Percentiles rank a stretch among this genome's conserved stretches.
Conservation (phyloP, 345 rosid species). For the Eucalyptus sp. region DNA sequence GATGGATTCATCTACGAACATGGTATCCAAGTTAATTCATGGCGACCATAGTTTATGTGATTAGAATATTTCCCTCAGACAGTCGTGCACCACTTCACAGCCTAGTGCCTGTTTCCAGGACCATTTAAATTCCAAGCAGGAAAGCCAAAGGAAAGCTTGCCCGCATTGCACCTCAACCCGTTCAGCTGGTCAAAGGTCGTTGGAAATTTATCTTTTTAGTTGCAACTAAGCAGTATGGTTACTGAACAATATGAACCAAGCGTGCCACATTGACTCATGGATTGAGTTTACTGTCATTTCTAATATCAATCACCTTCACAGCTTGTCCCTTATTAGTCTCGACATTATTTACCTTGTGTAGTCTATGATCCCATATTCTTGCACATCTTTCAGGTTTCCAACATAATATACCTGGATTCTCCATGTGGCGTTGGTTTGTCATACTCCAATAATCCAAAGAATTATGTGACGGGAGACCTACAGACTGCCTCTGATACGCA, state of each 20-base stretch:
- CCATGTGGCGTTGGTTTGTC: constrained; percentile 52
- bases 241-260: background rate
- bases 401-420: constrained; percentile 39
- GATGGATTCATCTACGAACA: constrained; percentile 20
- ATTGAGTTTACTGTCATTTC: background rate
- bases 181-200: constrained; percentile 17
- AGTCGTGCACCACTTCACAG: background rate
- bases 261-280: background rate
- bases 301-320: background rate
- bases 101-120: background rate
- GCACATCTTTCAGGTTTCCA: constrained; percentile 28
- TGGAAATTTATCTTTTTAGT: background rate
- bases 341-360: background rate
- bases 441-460: constrained; percentile 13
- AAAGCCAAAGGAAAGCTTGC: constrained; percentile 1
- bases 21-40: background rate
- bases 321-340: background rate
- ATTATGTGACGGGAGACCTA: constrained; percentile 20
- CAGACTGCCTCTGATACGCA: constrained; percentile 37
- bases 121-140: constrained; percentile 13
- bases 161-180: constrained; percentile 5
- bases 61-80: background rate
- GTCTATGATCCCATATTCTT: background rate
- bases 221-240: background rate
- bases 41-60: background rate